Percentiles rank a stretch among this genome's conserved stretches.
These are phyloP conservation scores for Russula earlei DNA, from an alignment of 768 basidiomycete genomes.

Conservation along the genomic window DNA sequence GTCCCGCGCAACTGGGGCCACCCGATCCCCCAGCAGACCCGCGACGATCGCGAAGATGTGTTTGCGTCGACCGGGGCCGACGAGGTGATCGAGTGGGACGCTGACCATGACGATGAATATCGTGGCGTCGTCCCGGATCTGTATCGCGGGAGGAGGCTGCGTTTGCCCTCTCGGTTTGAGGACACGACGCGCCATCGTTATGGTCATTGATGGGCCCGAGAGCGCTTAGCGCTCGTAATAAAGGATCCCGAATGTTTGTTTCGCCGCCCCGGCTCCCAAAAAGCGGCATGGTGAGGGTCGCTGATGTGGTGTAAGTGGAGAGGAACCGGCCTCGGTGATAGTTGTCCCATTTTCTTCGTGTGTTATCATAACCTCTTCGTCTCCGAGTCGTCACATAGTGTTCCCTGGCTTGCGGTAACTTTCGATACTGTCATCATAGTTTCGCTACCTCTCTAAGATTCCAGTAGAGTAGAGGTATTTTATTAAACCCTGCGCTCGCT, in stretches of 20 bases:
- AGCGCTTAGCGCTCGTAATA: background rate
- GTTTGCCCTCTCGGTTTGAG: background rate
- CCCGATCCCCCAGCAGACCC: background rate
- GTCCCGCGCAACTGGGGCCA: conserved; percentile 13
- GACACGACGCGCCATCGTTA: background rate
- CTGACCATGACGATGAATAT: background rate
- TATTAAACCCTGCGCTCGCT: no score
- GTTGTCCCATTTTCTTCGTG: no score
- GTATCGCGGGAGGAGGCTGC: background rate
- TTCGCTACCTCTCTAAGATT: no score
- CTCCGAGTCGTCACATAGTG: no score
- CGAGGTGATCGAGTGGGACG: background rate
- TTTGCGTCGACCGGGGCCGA: background rate
- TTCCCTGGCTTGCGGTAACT: no score
- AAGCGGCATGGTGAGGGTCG: no score
- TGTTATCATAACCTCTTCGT: no score
- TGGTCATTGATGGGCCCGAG: background rate
- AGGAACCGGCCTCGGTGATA: no score
- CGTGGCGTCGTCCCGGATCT: background rate
- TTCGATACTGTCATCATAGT: no score
- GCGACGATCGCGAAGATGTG: background rate
- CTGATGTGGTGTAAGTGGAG: no score
- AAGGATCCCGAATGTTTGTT: background rate
- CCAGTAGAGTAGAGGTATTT: no score
- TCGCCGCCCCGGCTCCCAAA: no score